Evolutionary conservation across 2,329 filamentous ascomycete genomes (phyloP).

Genomic region (Pyrenochaeta sp.): DNA sequence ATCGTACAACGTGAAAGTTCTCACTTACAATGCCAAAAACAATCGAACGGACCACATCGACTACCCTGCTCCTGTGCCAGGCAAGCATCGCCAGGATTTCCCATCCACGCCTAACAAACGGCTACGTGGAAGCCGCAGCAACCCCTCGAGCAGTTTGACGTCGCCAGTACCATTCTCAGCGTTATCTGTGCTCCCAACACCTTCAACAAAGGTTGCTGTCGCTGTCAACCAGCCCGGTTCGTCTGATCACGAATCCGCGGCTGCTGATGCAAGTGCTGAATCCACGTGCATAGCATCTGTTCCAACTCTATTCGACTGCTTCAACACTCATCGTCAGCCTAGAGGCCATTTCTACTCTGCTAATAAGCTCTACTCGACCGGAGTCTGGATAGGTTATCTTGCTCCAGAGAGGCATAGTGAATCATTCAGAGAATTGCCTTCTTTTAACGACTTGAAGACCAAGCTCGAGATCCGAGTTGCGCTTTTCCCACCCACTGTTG

Average conservation of each 20-base stretch:
- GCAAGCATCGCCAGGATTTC: not conserved
- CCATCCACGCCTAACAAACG: not conserved
- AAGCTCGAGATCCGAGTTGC: constrained; percentile 14
- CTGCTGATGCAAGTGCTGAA: not conserved
- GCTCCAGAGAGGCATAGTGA: constrained; percentile 13
- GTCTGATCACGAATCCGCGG: not conserved
- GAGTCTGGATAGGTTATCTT: constrained; percentile 35
- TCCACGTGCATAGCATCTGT: not conserved
- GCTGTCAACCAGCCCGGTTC: not conserved
- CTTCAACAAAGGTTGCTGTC: not conserved
- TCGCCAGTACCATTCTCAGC: constrained; percentile 3
- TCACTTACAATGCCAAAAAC: not conserved
- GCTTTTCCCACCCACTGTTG: constrained; percentile 13
- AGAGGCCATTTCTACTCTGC: constrained; percentile 22
- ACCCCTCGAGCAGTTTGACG: constrained; percentile 1
- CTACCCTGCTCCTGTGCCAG: not conserved
- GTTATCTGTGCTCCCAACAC: not conserved
- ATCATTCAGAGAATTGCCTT: constrained; percentile 20
- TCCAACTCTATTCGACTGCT: constrained; percentile 12
- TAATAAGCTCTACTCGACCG: constrained; percentile 17
- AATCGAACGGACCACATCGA: not conserved
- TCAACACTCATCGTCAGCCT: constrained; percentile 11
- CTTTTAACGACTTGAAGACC: constrained; percentile 15
- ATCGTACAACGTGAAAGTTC: constrained; percentile 6
- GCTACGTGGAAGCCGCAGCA: not conserved